A percentile compares a stretch with the other conserved stretches of the same genome.
Evolutionary conservation across 257 asterid genomes (phyloP).

Genomic region (Lycium ferocissimum): DNA sequence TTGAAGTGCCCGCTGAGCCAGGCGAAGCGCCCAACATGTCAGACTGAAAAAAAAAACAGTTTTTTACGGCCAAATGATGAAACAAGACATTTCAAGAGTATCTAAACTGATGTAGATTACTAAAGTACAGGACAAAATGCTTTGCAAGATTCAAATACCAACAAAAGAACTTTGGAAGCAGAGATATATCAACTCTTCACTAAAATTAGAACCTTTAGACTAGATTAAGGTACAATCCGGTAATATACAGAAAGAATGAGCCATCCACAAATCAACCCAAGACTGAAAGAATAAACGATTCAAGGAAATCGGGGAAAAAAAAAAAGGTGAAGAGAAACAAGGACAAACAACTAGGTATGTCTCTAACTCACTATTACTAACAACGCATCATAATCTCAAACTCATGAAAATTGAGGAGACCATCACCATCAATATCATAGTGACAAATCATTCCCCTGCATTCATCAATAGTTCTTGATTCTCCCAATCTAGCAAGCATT

Average conservation of each 20-base stretch:
- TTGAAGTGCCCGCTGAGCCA: no score
- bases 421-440: conserved; percentile 73
- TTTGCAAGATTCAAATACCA: neutral
- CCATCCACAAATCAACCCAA: neutral
- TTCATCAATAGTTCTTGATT: conserved; percentile 50
- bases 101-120: neutral
- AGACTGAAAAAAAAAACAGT: neutral
- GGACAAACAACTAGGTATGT: neutral
- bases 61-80: neutral
- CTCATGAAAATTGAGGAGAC: conserved; percentile 65
- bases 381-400: conserved; percentile 69
- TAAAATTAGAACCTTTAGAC: neutral
- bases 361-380: neutral
- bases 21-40: neutral
- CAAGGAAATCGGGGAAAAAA: neutral
- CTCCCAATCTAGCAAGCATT: conserved; percentile 67
- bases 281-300: conserved; percentile 4
- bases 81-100: neutral
- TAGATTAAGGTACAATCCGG: neutral
- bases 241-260: conserved; percentile 17
- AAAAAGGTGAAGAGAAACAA: neutral
- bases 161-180: neutral
- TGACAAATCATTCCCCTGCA: conserved; percentile 60
- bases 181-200: neutral
- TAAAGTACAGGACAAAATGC: neutral